These are phyloP conservation scores for Fusarium sp. DNA, from an alignment of 2,329 filamentous ascomycete genomes.

Conservation along the genomic window DNA sequence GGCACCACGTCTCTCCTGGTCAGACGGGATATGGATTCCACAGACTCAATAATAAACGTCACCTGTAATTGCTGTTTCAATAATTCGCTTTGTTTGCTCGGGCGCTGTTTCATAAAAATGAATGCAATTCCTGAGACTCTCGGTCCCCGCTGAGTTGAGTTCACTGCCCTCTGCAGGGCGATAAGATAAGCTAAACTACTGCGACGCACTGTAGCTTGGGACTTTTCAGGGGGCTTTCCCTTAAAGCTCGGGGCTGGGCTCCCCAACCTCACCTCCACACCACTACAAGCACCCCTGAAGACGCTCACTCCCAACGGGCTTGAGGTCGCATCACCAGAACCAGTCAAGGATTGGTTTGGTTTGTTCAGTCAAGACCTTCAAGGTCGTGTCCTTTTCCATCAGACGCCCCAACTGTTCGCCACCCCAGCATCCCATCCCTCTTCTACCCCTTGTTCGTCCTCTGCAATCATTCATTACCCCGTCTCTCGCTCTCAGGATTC, in stretches of 20 bases:
- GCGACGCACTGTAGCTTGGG: constrained; percentile 28
- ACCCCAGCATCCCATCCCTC: constrained; percentile 38
- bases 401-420: constrained; percentile 41
- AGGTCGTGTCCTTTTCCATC: constrained; percentile 25
- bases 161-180: constrained; percentile 18
- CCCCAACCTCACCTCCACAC: constrained; percentile 35
- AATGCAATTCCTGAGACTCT: constrained; percentile 25
- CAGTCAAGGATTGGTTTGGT: constrained; percentile 1
- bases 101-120: constrained; percentile 37
- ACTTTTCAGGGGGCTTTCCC: constrained; percentile 20
- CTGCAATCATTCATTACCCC: constrained; percentile 41
- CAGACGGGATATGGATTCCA: constrained; percentile 7
- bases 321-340: constrained; percentile 24
- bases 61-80: constrained; percentile 25
- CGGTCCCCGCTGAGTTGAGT: constrained; percentile 1
- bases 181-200: constrained; percentile 34
- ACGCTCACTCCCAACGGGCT: constrained; percentile 14
- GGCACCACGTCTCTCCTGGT: constrained; percentile 9
- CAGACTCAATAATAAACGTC: background rate
- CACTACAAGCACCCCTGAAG: constrained; percentile 31
- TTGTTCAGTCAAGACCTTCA: constrained; percentile 7
- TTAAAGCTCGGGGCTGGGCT: constrained; percentile 13
- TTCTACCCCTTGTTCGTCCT: constrained; percentile 36
- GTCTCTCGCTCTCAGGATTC: constrained; percentile 33
- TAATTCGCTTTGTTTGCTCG: constrained; percentile 22